Base-by-base conservation (phyloP, 2,329 filamentous ascomycete species). In the Xylariaceae sp. region DNA sequence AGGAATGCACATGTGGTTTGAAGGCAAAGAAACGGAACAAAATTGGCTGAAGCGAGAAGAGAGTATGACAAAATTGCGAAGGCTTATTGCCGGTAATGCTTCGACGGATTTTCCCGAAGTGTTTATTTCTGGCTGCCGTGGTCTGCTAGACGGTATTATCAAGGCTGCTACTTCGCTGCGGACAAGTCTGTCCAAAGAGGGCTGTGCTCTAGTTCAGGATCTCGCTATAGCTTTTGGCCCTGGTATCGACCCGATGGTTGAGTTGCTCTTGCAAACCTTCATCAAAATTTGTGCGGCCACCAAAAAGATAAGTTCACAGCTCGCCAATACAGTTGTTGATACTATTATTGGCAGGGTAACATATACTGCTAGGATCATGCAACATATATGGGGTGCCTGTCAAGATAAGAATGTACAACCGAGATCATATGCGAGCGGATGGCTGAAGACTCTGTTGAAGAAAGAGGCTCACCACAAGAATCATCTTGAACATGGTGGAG, bases 371-470 rank as follows among this genome's bases (percentile, higher is more conserved):
- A 87, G 92, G 23, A 80, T 97, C 58, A 82, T 97, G 79, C 89
- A 96, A 70, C 93, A 97, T 66, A 78, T 97, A 41, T 89, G 86
- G 77, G 76, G 77, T 48, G 92, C 93, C 20, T 88, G 84, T 58
- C 88, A 95, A 69, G 93, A 99, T 75, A 97, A 97, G 77, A 97
- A 97, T 67, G 87, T 92, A 2, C 89, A 94, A 67, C 88, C 92
- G 13, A 85, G 94, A 57, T 83, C 84, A 1, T 96, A 87, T 71
- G 88, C 87, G 1, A 80, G 88, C 2, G 86, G 82, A 6, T 99
- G 94, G 94, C 75, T 97, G 24, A 89, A 87, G 72, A 95, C 88
- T 1, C 72, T 97, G 16, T 75, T 99, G 32, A 86, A 81, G 62
- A 90, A 91, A 64, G 89, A 95, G 68, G 76, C 83, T 1, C 80